Conservation (phyloP, 371 early-diverging fungal species). For the Mucor indicus region DNA sequence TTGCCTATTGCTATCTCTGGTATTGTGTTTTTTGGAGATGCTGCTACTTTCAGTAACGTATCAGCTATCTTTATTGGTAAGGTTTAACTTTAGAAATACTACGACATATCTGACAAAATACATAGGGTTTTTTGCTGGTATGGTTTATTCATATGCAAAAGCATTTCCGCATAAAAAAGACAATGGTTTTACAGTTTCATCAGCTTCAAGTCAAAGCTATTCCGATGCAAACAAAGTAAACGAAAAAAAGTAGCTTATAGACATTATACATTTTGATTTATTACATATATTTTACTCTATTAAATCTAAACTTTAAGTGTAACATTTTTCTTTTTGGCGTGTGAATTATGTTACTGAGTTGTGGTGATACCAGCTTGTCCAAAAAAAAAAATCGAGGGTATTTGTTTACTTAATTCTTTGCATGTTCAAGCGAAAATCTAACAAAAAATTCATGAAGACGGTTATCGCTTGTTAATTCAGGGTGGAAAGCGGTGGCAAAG, state of each 20-base stretch:
- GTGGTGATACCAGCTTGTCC: too few relatives aligned
- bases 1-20: slow-evolving; percentile 95
- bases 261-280: neutral
- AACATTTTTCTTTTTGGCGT: neutral
- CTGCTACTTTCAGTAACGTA: slow-evolving; percentile 77
- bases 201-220: slow-evolving; percentile 31
- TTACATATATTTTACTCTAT: neutral
- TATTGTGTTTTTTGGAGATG: slow-evolving; percentile 91
- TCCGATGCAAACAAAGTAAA: slow-evolving; percentile 24
- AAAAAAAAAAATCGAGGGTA: neutral
- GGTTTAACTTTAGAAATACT: neutral
- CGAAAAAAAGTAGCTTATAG: slow-evolving; percentile 13
- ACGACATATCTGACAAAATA: neutral
- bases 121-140: slow-evolving; percentile 76
- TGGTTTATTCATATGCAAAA: slow-evolving; percentile 80
- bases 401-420: neutral
- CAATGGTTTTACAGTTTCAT: slow-evolving; percentile 9
- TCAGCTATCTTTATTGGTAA: slow-evolving; percentile 73
- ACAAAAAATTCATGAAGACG: slow-evolving; percentile 88
- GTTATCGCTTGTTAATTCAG: slow-evolving; percentile 85
- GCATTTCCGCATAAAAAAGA: slow-evolving; percentile 20
- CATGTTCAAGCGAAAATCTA: slow-evolving; percentile 34
- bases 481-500: slow-evolving; percentile 95
- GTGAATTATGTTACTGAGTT: neutral
- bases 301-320: neutral